Evolutionary conservation across 495 filamentous ascomycete species (phyloP).

Genomic region (Tricharina praecox): DNA sequence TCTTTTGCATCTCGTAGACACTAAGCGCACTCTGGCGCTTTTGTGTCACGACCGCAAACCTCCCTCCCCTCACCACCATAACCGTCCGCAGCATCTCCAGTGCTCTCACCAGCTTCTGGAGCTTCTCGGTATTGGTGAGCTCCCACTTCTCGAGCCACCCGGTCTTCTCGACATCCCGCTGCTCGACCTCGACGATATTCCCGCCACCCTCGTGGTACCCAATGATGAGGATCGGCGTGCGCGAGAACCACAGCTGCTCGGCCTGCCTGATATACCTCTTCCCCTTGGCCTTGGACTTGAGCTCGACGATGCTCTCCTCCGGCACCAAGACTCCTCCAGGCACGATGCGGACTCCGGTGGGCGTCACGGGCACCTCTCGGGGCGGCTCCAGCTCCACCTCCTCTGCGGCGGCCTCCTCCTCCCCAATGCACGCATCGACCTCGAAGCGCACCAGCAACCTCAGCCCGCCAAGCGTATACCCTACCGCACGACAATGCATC

Average conservation of each 20-base stretch:
- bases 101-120: slow-evolving; percentile 1
- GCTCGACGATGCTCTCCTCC: neutral
- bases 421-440: slow-evolving; percentile 5
- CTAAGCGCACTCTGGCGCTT: neutral
- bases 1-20: neutral
- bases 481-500: neutral
- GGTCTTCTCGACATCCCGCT: neutral
- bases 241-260: slow-evolving; percentile 8
- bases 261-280: slow-evolving; percentile 1
- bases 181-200: neutral
- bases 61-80: neutral
- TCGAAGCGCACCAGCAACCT: slow-evolving; percentile 2
- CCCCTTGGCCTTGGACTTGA: neutral
- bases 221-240: slow-evolving; percentile 4
- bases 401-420: neutral
- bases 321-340: neutral
- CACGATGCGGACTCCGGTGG: neutral
- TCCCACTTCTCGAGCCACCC: slow-evolving; percentile 5
- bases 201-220: neutral
- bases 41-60: neutral
- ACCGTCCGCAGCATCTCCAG: slow-evolving; percentile 3
- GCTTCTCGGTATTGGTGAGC: neutral
- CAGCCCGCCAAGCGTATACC: slow-evolving; percentile 5
- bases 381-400: neutral
- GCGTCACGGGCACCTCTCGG: no score